phyloP scores from a whole-genome alignment of 306 rosid species.

The Vachellia pachyceras region DNA sequence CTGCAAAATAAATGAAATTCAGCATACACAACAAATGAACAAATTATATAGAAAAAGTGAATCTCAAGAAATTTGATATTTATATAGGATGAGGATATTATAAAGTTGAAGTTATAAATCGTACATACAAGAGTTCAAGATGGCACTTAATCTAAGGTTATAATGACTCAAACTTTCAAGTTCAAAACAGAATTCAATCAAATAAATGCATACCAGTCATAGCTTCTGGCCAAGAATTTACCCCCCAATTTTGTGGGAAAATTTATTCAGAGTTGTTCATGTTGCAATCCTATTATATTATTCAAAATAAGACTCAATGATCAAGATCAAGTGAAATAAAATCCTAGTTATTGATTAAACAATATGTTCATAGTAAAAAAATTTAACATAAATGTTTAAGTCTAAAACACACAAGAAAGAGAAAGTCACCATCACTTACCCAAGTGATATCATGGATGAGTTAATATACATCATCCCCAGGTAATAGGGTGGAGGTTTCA shows the following conservation, averaged over 20 bases:
- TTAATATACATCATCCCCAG: not conserved
- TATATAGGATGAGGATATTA: conserved; percentile 1
- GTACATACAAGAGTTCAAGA: conserved; percentile 9
- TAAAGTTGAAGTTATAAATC: conserved; percentile 18
- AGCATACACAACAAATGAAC: conserved; percentile 15
- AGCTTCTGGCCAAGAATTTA: conserved; percentile 1
- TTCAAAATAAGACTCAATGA: not conserved
- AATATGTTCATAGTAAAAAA: not conserved
- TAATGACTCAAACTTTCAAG: conserved; percentile 18
- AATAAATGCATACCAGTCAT: conserved; percentile 7
- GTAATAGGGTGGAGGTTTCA: not conserved
- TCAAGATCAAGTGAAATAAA: not conserved
- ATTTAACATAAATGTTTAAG: not conserved
- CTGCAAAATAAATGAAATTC: conserved; percentile 51
- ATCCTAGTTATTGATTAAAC: not conserved
- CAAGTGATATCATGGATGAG: not conserved
- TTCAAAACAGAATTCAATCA: not conserved
- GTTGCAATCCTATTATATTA: not conserved
- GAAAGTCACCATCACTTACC: not conserved
- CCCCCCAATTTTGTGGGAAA: not conserved
- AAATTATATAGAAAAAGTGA: conserved; percentile 7
- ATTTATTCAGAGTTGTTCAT: conserved; percentile 3
- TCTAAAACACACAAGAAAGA: conserved; percentile 5
- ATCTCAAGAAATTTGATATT: conserved; percentile 20
- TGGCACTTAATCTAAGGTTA: conserved; percentile 20